phyloP scores from a whole-genome alignment of 352 stramenopile species.

The Thalassiosira exigua region DNA sequence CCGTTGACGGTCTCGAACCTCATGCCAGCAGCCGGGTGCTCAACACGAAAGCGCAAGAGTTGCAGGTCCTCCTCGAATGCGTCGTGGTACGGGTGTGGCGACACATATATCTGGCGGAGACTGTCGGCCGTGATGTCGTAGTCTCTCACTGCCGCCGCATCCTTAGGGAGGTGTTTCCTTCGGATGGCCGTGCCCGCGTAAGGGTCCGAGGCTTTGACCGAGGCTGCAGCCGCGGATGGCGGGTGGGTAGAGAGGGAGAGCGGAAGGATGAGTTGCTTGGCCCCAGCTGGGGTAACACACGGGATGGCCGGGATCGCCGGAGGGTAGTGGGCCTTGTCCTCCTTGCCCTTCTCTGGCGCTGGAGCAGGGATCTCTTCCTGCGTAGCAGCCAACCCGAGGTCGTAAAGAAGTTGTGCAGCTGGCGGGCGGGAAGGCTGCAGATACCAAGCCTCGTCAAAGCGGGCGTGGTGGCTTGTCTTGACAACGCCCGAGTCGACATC shows the following conservation, averaged over 20 bases:
- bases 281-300: too few species aligned
- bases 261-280: slow-evolving; percentile 2
- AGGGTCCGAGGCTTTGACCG: slow-evolving; percentile 1
- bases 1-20: slow-evolving; percentile 1
- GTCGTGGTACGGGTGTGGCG: slow-evolving; percentile 16
- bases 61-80: slow-evolving; percentile 30
- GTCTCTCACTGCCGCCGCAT: not conserved
- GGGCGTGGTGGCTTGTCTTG: too few species aligned
- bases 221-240: not conserved
- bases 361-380: too few species aligned
- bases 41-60: not conserved
- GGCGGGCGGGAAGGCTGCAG: slow-evolving; percentile 17
- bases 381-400: slow-evolving; percentile 13
- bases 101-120: slow-evolving; percentile 37
- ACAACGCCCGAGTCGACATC: slow-evolving; percentile 25
- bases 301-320: too few species aligned
- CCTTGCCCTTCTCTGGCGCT: too few species aligned
- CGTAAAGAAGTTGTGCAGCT: slow-evolving; percentile 31
- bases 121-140: slow-evolving; percentile 8
- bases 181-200: not conserved
- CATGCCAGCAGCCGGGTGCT: slow-evolving; percentile 19
- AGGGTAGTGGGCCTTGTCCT: too few species aligned
- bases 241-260: not conserved
- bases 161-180: not conserved
- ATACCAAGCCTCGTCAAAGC: too few species aligned